Percentiles rank a stretch among this genome's conserved stretches.
Conservation (phyloP, 2,329 filamentous ascomycete genomes). For the Myriosclerotinia scirpicola region DNA sequence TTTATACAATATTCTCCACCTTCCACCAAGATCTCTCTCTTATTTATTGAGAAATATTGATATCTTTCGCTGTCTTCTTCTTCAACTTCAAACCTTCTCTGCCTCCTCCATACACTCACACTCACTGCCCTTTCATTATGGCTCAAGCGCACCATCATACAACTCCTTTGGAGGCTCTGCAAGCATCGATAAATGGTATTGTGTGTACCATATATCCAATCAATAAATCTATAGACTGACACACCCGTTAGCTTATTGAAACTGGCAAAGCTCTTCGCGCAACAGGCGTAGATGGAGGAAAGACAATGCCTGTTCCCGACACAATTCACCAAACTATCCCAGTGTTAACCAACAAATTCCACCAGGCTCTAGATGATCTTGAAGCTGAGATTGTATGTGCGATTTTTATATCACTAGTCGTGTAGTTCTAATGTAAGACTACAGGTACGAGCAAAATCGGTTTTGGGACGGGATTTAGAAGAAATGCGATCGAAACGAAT, state of each 20-base stretch:
- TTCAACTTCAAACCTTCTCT: neutral
- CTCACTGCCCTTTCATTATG: conserved; percentile 25
- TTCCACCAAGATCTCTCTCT: neutral
- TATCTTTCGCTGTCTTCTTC: no score
- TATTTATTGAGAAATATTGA: neutral
- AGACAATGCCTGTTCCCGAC: conserved; percentile 40
- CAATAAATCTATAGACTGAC: conserved; percentile 21
- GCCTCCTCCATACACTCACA: neutral
- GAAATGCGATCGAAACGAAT: conserved; percentile 36
- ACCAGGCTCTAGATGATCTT: conserved; percentile 55
- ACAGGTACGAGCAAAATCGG: conserved; percentile 55
- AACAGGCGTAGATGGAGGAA: conserved; percentile 49
- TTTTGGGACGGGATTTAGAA: conserved; percentile 55
- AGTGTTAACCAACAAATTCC: conserved; percentile 41
- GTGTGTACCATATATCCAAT: conserved; percentile 44
- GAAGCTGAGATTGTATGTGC: conserved; percentile 56
- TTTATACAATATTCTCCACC: neutral
- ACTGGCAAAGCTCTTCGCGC: conserved; percentile 57
- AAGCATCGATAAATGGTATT: conserved; percentile 55
- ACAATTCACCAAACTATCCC: conserved; percentile 35
- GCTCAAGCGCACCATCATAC: conserved; percentile 30
- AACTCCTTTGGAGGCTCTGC: conserved; percentile 45
- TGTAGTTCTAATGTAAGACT: conserved; percentile 20
- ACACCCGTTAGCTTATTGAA: conserved; percentile 52
- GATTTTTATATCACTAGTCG: neutral